A percentile compares a stretch with the other conserved stretches of the same genome.
phyloP scores from a whole-genome alignment of 1,284 basidiomycete species.

The Trichosporon sp. region DNA sequence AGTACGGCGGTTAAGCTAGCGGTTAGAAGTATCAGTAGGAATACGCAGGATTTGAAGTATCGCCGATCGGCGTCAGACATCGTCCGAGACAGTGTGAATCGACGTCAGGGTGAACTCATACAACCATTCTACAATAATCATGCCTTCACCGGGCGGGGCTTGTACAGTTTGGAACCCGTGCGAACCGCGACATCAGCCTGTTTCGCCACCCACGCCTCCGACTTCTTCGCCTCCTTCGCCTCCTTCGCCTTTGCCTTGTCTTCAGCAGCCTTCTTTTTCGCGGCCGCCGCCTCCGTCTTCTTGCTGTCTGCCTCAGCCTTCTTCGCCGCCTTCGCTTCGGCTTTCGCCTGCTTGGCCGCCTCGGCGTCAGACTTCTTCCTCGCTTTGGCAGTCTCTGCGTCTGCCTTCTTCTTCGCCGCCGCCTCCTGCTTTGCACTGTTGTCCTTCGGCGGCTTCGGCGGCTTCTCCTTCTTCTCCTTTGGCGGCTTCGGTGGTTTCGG shows the following conservation, averaged over 20 bases:
- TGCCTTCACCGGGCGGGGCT: not conserved
- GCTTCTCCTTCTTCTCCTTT: not conserved
- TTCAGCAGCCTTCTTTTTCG: slow-evolving; percentile 1
- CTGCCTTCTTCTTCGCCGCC: not conserved
- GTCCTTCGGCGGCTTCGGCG: not conserved
- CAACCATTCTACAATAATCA: not conserved
- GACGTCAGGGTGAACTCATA: not conserved
- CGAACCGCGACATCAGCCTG: not conserved
- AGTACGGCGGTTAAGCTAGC: slow-evolving; percentile 3
- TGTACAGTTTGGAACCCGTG: not conserved
- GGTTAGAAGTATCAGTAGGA: not conserved
- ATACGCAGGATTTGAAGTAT: not conserved
- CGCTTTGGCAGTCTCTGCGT: not conserved
- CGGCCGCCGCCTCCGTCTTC: not conserved
- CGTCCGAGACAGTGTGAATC: not conserved
- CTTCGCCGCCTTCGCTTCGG: slow-evolving; percentile 1
- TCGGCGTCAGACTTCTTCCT: slow-evolving; percentile 1
- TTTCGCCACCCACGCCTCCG: not conserved
- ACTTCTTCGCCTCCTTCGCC: slow-evolving; percentile 1
- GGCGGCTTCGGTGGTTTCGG: slow-evolving; percentile 8
- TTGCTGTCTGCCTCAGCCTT: not conserved
- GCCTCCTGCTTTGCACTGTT: not conserved
- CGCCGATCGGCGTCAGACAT: not conserved
- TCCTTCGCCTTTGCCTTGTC: not conserved
- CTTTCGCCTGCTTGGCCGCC: slow-evolving; percentile 1